Evolutionary conservation across 1,139 yeast genomes (phyloP).

Genomic region (Citeromyces hawaiiensis): DNA sequence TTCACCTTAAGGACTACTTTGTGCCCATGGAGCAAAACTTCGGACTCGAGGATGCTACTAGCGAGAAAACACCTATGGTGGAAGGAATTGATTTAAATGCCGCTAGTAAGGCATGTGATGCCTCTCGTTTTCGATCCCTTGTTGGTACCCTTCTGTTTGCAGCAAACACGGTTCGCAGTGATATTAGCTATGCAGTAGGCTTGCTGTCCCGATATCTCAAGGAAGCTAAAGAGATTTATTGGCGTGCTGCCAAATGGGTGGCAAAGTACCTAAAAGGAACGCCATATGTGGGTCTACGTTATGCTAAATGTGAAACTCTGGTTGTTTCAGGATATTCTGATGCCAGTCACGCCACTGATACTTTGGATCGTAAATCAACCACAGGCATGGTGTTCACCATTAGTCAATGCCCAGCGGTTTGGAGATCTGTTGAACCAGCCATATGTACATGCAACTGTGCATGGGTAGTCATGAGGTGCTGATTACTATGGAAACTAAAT

Average conservation of each 20-base stretch:
- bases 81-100: background rate
- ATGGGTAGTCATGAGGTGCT: too few relatives aligned
- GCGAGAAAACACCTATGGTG: background rate
- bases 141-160: background rate
- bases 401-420: too few relatives aligned
- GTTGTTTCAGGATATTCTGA: slow-evolving; percentile 4
- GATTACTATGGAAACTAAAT: too few relatives aligned
- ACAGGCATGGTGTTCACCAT: too few relatives aligned
- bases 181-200: background rate
- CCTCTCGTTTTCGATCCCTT: background rate
- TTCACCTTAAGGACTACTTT: background rate
- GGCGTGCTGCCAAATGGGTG: slow-evolving; percentile 1
- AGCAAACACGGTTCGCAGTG: background rate
- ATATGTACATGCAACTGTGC: too few relatives aligned
- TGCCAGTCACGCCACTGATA: slow-evolving; percentile 4
- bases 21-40: background rate
- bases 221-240: background rate
- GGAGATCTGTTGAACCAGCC: too few relatives aligned
- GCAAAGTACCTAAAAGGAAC: slow-evolving; percentile 5
- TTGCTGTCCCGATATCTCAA: background rate
- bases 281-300: background rate
- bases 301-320: background rate
- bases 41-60: background rate
- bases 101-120: background rate
- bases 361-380: too few relatives aligned